Evolutionary conservation across 208 protist genomes (phyloP).

Genomic region (Acanthamoeba healyi): DNA sequence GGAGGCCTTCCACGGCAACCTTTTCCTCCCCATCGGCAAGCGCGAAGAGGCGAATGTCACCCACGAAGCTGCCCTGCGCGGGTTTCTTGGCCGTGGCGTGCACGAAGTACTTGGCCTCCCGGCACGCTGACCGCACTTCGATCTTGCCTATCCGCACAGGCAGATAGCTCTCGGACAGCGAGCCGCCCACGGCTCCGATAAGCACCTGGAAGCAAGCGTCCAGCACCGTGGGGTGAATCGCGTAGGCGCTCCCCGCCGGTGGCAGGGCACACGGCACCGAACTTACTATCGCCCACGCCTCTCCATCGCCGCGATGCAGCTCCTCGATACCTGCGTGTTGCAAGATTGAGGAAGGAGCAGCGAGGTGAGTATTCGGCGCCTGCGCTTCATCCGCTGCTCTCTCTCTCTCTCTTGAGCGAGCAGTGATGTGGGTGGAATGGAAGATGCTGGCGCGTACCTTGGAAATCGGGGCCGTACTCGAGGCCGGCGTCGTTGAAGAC

Average conservation of each 20-base stretch:
- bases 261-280: neutral
- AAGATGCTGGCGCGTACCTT: neutral
- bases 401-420: too few species aligned
- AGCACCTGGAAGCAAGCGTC: slow-evolving; percentile 54
- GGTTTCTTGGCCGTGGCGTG: neutral
- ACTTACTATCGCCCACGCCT: neutral
- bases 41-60: slow-evolving; percentile 4
- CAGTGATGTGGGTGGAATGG: neutral
- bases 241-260: neutral
- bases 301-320: neutral
- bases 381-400: too few species aligned
- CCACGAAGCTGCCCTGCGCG: neutral
- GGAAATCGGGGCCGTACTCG: slow-evolving; percentile 36
- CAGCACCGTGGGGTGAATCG: slow-evolving; percentile 10
- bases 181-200: slow-evolving; percentile 7
- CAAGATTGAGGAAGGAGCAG: too few species aligned
- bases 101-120: slow-evolving; percentile 41
- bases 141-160: neutral
- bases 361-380: too few species aligned
- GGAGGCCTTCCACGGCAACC: neutral
- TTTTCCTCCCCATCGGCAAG: neutral
- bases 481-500: slow-evolving; percentile 40
- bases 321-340: slow-evolving; percentile 27
- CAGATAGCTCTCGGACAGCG: neutral
- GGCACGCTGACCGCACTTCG: neutral